A percentile compares a stretch with the other conserved stretches of the same genome.
These are phyloP conservation scores for Pterocarpus macrocarpus DNA, from an alignment of 306 rosid species.

Conservation along the genomic window DNA sequence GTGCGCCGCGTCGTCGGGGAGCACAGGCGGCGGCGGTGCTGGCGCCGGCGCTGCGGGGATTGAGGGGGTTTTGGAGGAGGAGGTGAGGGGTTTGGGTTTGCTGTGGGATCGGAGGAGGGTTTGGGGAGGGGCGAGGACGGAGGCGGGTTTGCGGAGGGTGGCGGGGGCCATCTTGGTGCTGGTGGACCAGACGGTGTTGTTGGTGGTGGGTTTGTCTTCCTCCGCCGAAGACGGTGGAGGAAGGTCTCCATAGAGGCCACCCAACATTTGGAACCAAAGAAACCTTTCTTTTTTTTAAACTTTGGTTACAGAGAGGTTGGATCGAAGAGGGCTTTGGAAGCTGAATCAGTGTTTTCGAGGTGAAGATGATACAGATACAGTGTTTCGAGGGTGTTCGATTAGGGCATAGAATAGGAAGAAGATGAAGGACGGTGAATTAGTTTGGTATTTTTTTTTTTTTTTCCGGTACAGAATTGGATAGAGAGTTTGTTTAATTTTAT, in stretches of 20 bases:
- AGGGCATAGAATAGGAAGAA: background rate
- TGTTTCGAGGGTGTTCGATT: background rate
- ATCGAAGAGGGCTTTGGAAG: background rate
- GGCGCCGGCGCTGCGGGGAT: constrained; percentile 17
- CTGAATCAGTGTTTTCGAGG: background rate
- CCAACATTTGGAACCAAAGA: constrained; percentile 61
- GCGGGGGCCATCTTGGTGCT: constrained; percentile 98
- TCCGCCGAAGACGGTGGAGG: constrained; percentile 98
- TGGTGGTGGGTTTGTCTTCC: constrained; percentile 83
- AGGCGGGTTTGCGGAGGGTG: constrained; percentile 82
- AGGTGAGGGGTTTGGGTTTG: constrained; percentile 61
- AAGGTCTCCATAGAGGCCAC: constrained; percentile 96
- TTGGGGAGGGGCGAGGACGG: constrained; percentile 78
- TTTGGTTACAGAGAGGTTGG: background rate
- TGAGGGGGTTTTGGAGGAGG: constrained; percentile 32
- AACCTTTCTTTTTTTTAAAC: background rate
- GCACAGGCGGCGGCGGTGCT: constrained; percentile 2
- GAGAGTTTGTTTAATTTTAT: too few relatives aligned
- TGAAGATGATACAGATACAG: background rate
- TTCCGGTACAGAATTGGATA: too few relatives aligned
- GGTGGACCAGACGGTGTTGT: constrained; percentile 89
- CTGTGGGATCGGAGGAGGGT: constrained; percentile 67
- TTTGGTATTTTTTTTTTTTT: too few relatives aligned
- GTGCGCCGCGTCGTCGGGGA: constrained; percentile 49
- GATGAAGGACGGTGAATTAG: background rate